Conservation (phyloP, 208 protist species). For the Trypanosoma caninum region DNA sequence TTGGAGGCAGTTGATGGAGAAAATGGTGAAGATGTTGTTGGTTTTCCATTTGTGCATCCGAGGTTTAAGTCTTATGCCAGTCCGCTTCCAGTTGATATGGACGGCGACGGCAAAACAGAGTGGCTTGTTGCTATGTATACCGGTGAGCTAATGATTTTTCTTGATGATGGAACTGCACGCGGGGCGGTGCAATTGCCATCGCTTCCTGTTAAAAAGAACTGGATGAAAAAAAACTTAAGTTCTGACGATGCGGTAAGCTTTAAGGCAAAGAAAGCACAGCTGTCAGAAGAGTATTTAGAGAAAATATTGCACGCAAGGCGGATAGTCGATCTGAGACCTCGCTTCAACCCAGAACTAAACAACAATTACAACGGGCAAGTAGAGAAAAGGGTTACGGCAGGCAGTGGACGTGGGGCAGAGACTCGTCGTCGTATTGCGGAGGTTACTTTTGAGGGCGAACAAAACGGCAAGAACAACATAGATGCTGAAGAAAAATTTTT, state of each 20-base stretch:
- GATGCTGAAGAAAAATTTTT: background rate
- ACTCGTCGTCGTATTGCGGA: conserved; percentile 1
- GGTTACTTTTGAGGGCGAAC: background rate
- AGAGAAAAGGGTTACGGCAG: background rate
- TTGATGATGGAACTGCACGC: conserved; percentile 46
- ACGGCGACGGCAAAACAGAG: conserved; percentile 77
- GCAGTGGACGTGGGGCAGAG: background rate
- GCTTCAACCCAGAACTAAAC: too few relatives aligned
- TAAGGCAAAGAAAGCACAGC: background rate
- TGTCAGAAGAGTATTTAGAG: conserved; percentile 7
- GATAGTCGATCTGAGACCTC: conserved; percentile 14
- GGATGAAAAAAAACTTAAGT: conserved; percentile 39
- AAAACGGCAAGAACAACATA: background rate
- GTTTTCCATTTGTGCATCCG: conserved; percentile 81
- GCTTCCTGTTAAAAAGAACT: conserved; percentile 77
- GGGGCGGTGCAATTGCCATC: conserved; percentile 65
- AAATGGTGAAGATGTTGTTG: conserved; percentile 50
- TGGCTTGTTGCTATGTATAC: conserved; percentile 83
- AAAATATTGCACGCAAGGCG: conserved; percentile 7
- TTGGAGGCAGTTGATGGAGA: conserved; percentile 62
- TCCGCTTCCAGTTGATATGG: conserved; percentile 80
- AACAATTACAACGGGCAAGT: background rate
- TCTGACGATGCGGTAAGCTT: conserved; percentile 19
- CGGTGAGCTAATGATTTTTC: conserved; percentile 85
- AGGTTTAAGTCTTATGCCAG: conserved; percentile 75